phyloP scores from a whole-genome alignment of 306 rosid genomes.

The Acmispon strigosus region DNA sequence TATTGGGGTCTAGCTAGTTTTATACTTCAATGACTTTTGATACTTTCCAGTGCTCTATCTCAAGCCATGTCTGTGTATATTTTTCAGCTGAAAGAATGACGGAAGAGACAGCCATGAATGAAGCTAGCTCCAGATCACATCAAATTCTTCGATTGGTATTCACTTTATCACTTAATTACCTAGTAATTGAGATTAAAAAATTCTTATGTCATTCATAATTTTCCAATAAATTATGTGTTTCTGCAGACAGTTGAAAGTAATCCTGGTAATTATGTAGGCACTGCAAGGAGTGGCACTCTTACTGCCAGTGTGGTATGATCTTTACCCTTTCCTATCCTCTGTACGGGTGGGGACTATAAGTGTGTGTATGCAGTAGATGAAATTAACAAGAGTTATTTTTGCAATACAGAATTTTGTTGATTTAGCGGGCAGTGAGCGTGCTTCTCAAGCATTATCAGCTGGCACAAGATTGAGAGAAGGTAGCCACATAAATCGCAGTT shows the following conservation, averaged over 20 bases:
- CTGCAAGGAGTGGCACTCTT: constrained; percentile 42
- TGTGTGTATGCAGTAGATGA: background rate
- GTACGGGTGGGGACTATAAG: background rate
- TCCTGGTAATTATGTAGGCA: constrained; percentile 35
- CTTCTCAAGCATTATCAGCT: constrained; percentile 72
- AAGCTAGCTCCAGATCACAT: constrained; percentile 93
- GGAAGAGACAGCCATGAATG: constrained; percentile 90
- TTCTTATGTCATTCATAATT: background rate
- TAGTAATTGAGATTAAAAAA: background rate
- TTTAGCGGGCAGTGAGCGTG: constrained; percentile 92
- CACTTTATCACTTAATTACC: background rate
- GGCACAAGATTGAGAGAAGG: constrained; percentile 92
- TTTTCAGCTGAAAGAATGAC: constrained; percentile 79
- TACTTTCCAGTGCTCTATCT: constrained; percentile 1
- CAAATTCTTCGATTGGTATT: constrained; percentile 87
- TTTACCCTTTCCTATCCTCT: background rate
- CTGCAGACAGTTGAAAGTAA: constrained; percentile 81
- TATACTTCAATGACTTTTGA: constrained; percentile 1
- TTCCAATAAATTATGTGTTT: constrained; percentile 9
- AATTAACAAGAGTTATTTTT: background rate
- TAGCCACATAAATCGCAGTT: constrained; percentile 88
- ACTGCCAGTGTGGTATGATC: constrained; percentile 73
- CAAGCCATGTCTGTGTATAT: background rate
- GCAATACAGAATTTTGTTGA: constrained; percentile 79
- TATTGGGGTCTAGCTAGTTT: constrained; percentile 12